Evolutionary conservation across 768 basidiomycete genomes (phyloP), one percentile per base, ranked within the genome.

Genomic region (Daedalea quercina): DNA sequence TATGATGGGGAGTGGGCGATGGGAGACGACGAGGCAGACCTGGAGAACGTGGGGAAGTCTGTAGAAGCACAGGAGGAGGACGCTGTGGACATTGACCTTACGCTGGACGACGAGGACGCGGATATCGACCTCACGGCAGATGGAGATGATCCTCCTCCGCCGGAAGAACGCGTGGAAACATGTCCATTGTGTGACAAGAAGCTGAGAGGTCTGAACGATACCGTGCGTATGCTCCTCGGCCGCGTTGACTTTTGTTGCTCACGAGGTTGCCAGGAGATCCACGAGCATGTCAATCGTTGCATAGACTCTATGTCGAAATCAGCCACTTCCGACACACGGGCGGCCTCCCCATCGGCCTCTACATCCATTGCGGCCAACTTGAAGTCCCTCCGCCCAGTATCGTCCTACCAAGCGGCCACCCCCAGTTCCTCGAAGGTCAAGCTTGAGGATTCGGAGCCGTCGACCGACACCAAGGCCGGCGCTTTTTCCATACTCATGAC

Each of bases 401-500:
- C 64, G 9, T 58, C 60, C 20, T 50, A 56, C 57, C 57, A 45
- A 45, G 46, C 65, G 46, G 57, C 60, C 53, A 23, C 47, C 54
- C 46, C 55, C 55, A n/a, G 48, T 17, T 8, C 46, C 23, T 26
- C 44, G 2, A 20, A 47, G 25, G 47, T 47, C 9, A 55, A 55
- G 46, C 24, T 51, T 25, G 52, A 53, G 31, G 23, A 23, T 12
- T 8, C 3, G 17, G 37, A 15, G 6, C 37, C 37, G 20, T 24
- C 23, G 4, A 28, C 13, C 4, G 53, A 48, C 28, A 26, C 43
- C 31, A 47, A 53, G 33, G 17, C 37, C 37, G 61, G 63, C 44
- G 28, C 56, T 0, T 97, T 94, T 67, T 85, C 85, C 0, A 74
- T 88, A n/a, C 76, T 98, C 35, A 96, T 98, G 94, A 78, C 83